Evolutionary conservation across 441 rosid species (phyloP).

Genomic region (Lepidium campestre): DNA sequence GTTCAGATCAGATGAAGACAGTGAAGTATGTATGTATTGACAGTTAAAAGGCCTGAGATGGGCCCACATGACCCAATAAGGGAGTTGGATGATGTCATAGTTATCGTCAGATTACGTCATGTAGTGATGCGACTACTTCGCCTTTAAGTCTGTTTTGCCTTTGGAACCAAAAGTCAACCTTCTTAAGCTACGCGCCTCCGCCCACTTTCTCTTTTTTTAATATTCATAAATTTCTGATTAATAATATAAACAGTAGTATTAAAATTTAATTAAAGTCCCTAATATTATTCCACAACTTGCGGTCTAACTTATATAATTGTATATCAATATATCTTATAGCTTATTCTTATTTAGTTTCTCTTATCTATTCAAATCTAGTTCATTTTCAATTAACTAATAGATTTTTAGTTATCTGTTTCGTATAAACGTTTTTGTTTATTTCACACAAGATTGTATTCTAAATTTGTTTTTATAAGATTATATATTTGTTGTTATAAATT

Average conservation of each 20-base stretch:
- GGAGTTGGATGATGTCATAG: neutral
- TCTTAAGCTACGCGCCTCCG: neutral
- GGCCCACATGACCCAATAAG: conserved; percentile 24
- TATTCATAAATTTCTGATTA: too few relatives aligned
- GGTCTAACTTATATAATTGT: neutral
- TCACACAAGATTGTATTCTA: too few relatives aligned
- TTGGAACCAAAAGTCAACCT: conserved; percentile 26
- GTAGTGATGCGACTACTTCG: conserved; percentile 14
- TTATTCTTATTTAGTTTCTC: neutral
- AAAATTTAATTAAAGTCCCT: neutral
- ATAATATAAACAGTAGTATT: neutral
- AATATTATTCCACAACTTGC: conserved; percentile 10
- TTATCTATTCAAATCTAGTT: neutral
- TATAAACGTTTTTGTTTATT: neutral
- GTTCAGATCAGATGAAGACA: conserved; percentile 6
- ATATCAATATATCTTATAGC: neutral
- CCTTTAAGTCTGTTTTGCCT: conserved; percentile 14
- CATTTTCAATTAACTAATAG: neutral
- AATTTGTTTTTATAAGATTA: too few relatives aligned
- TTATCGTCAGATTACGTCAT: conserved; percentile 15
- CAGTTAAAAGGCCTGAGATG: conserved; percentile 17
- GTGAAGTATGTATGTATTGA: conserved; percentile 4
- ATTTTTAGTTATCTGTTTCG: neutral
- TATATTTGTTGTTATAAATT: too few relatives aligned
- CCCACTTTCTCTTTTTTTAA: too few relatives aligned